phyloP scores from a whole-genome alignment of 768 basidiomycete species.

The Xerocomellus chrysenteron region DNA sequence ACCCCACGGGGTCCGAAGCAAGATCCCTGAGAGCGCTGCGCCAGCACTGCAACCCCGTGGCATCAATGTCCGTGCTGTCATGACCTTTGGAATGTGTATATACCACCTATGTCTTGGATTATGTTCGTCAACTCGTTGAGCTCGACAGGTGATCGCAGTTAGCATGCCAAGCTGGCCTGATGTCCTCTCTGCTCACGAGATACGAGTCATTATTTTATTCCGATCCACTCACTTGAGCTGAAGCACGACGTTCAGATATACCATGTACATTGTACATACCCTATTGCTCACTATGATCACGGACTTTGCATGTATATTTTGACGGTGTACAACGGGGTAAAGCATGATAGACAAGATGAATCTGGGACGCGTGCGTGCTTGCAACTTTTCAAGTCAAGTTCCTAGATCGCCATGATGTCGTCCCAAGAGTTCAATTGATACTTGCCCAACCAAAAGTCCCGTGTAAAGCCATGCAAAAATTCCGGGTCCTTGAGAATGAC shows the following conservation, averaged over 20 bases:
- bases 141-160: neutral
- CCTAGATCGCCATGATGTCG: neutral
- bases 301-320: neutral
- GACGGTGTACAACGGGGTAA: neutral
- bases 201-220: neutral
- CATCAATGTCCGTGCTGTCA: constrained; percentile 3
- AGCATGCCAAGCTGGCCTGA: neutral
- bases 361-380: neutral
- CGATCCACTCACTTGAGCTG: neutral
- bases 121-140: constrained; percentile 3
- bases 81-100: neutral
- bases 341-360: neutral
- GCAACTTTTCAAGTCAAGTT: neutral
- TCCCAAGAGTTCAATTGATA: too few relatives aligned
- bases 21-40: neutral
- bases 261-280: constrained; percentile 18
- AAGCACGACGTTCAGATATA: constrained; percentile 1
- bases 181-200: neutral
- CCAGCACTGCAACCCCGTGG: neutral
- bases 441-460: too few relatives aligned
- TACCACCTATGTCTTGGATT: constrained; percentile 8
- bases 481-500: too few relatives aligned
- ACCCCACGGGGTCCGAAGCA: constrained; percentile 1
- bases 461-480: too few relatives aligned
- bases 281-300: too few relatives aligned